Evolutionary conservation across 345 rosid genomes (phyloP).

Genomic region (Boechera divaricarpa): DNA sequence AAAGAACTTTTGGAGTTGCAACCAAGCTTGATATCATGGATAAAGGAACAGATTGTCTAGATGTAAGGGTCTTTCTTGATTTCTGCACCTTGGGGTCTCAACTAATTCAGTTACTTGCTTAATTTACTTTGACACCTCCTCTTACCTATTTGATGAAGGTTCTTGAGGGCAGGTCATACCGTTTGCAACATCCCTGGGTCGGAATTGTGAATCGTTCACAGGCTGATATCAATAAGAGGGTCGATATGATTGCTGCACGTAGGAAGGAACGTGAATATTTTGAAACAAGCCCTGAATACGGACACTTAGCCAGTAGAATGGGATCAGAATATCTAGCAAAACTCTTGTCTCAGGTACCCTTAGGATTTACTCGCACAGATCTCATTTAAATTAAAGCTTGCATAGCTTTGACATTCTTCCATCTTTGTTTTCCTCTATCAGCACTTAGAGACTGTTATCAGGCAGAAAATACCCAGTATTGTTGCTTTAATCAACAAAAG

Average conservation of each 20-base stretch:
- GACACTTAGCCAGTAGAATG: conserved; percentile 93
- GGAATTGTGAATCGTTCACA: conserved; percentile 99
- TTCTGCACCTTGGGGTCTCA: conserved; percentile 4
- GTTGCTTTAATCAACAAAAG: conserved; percentile 92
- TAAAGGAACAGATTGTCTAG: conserved; percentile 94
- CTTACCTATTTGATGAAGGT: conserved; percentile 56
- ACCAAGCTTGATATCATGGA: conserved; percentile 99
- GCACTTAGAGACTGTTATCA: conserved; percentile 94
- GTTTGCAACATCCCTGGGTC: conserved; percentile 99
- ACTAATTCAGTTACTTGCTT: conserved; percentile 23
- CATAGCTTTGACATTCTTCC: conserved; percentile 28
- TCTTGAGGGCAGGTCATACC: conserved; percentile 93
- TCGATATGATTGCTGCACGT: conserved; percentile 93
- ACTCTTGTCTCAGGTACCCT: conserved; percentile 66
- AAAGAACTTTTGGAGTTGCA: conserved; percentile 96
- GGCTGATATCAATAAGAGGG: conserved; percentile 97
- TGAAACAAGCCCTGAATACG: conserved; percentile 97
- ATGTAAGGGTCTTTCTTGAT: conserved; percentile 54
- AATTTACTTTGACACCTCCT: conserved; percentile 36
- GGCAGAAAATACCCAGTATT: conserved; percentile 97
- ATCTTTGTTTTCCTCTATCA: conserved; percentile 42
- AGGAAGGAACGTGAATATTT: conserved; percentile 93
- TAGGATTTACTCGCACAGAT: conserved; percentile 13
- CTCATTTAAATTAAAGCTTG: conserved; percentile 3
- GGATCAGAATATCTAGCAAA: conserved; percentile 98